phyloP scores from a whole-genome alignment of 306 rosid species.

The Fragaria nilgerrensis region DNA sequence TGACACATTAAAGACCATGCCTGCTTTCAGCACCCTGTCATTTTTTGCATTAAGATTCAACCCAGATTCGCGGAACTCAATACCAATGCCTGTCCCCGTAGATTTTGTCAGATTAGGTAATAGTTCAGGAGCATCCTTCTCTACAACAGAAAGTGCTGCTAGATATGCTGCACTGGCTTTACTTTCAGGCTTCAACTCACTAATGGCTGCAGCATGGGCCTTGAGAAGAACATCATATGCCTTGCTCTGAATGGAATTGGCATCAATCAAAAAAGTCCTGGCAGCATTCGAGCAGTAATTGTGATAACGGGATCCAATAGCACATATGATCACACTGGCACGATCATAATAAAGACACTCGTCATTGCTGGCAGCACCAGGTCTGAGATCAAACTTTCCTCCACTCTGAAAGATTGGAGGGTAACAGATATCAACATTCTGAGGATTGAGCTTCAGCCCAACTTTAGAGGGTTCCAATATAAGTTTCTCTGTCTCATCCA shows the following conservation, averaged over 20 bases:
- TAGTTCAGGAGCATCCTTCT: conserved; percentile 80
- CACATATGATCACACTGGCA: conserved; percentile 87
- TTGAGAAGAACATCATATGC: conserved; percentile 83
- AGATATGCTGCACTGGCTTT: conserved; percentile 63
- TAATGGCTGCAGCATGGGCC: conserved; percentile 79
- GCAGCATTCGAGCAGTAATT: conserved; percentile 92
- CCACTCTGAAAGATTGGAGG: conserved; percentile 98
- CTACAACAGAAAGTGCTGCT: conserved; percentile 76
- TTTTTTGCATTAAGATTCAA: conserved; percentile 80
- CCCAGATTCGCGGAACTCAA: conserved; percentile 96
- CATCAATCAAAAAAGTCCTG: conserved; percentile 87
- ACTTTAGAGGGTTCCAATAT: conserved; percentile 76
- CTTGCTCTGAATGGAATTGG: conserved; percentile 75
- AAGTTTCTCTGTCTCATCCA: conserved; percentile 93
- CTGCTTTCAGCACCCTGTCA: conserved; percentile 66
- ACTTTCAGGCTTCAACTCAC: conserved; percentile 66
- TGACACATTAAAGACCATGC: conserved; percentile 87
- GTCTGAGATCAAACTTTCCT: conserved; percentile 86
- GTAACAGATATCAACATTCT: conserved; percentile 88
- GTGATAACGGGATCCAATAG: conserved; percentile 86
- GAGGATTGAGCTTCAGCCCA: conserved; percentile 69
- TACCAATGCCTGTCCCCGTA: conserved; percentile 91
- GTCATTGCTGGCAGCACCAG: conserved; percentile 95
- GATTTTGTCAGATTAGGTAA: conserved; percentile 67
- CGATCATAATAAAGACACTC: conserved; percentile 77